Base-by-base conservation (phyloP, 768 basidiomycete genomes). In the Boletus sensibilis region DNA sequence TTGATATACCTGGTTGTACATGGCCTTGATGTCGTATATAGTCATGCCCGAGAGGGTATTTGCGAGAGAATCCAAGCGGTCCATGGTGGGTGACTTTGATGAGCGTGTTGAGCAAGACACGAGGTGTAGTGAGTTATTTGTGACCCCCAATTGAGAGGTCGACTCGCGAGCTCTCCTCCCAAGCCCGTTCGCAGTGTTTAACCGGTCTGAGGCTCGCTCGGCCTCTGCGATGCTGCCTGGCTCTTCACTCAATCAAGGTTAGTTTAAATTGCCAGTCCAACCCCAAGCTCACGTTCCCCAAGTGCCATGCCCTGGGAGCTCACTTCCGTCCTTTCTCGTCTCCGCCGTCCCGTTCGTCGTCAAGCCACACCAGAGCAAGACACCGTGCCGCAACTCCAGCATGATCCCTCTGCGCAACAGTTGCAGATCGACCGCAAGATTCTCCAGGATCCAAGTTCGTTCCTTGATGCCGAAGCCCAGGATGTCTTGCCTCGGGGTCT, bases 1-100 rank as follows among this genome's bases (percentile, higher is more conserved):
- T n/a, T 29, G 34, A 64, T 69, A 31, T 57, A 87, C 92, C 85
- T 97, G 94, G 64, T 88, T 94, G 78, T 96, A 96, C 84, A 93
- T 90, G 65, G 83, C 83, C 76, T 94, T 97, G 72, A 98, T 81
- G 72, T 98, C 94, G 75, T 98, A 98, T 64, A 98, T 71, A 2
- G 94, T 90, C 53, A 97, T 77, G 68, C 87, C 87, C 23, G 92
- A 92, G 57, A 95, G 74, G 51, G 88, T 81, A 63, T 72, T 86
- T 52, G 88, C 80, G 54, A 97, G 81, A 3, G 84, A 79, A 70
- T 92, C 90, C 56, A 93, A 72, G 64, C 82, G 85, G 64, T 94
- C 92, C 92, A 94, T 94, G 69, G 65, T 67, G 69, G 70, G 63
- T 66, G 58, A 55, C 34, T 60, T 53, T 35, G 51, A 46, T 35